These are phyloP conservation scores for Trichosanthes cucumerina DNA, from an alignment of 306 rosid genomes.

Conservation along the genomic window DNA sequence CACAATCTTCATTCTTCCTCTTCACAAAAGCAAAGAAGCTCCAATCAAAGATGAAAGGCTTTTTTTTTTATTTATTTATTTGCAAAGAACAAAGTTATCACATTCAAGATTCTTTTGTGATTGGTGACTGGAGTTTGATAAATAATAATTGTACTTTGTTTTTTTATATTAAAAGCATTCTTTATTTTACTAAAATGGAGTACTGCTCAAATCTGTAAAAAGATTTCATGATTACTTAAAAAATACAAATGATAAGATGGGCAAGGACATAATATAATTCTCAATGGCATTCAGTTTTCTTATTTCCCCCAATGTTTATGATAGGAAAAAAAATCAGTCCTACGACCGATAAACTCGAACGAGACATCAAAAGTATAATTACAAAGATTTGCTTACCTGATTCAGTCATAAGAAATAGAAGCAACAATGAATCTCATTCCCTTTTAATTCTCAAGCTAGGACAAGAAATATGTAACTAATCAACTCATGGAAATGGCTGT, in stretches of 20 bases:
- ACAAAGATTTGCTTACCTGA: background rate
- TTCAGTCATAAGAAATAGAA: background rate
- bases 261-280: background rate
- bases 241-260: background rate
- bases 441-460: background rate
- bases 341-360: background rate
- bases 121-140: background rate
- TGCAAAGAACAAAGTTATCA: background rate
- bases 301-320: background rate
- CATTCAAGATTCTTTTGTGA: background rate
- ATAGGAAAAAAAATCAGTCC: background rate
- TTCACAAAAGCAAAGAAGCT: background rate
- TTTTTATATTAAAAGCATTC: background rate
- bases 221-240: background rate
- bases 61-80: too few species aligned
- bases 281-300: background rate
- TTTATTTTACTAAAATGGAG: background rate
- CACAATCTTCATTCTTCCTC: background rate
- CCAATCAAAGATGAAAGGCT: background rate
- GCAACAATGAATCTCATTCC: background rate
- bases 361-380: background rate
- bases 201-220: background rate
- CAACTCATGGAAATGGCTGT: background rate
- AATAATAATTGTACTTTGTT: background rate
- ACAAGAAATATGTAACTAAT: background rate